A percentile compares a stretch with the other conserved stretches of the same genome.
These are phyloP conservation scores for Beauveria medogensis DNA, from an alignment of 2,329 filamentous ascomycete genomes.

Conservation along the genomic window DNA sequence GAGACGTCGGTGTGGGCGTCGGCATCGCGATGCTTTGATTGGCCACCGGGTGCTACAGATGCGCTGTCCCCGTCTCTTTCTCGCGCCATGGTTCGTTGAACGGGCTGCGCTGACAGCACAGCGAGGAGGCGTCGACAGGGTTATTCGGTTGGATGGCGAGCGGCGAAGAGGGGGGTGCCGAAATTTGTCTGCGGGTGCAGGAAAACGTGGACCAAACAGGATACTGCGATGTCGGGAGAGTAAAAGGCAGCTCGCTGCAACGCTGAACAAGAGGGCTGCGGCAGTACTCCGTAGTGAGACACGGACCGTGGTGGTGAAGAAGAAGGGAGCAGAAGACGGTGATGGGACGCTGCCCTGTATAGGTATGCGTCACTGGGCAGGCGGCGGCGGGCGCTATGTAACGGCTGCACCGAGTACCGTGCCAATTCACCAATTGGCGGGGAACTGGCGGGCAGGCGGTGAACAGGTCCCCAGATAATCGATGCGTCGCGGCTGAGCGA, in stretches of 20 bases:
- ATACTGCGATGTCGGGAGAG: slow-evolving; percentile 1
- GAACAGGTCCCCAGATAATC: background rate
- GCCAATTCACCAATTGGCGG: slow-evolving; percentile 2
- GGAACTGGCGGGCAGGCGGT: background rate
- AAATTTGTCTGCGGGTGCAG: slow-evolving; percentile 1
- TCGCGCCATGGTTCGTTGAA: slow-evolving; percentile 28
- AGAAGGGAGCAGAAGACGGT: background rate
- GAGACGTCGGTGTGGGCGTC: slow-evolving; percentile 25
- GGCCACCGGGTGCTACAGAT: slow-evolving; percentile 33
- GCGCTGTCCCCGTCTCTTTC: slow-evolving; percentile 41
- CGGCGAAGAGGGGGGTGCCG: background rate
- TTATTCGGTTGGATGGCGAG: slow-evolving; percentile 4
- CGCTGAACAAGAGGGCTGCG: background rate
- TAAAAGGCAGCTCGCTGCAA: background rate
- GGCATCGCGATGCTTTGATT: slow-evolving; percentile 44
- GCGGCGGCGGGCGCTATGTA: background rate
- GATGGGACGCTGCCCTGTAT: slow-evolving; percentile 1
- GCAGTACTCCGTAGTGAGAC: background rate
- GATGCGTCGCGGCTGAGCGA: background rate
- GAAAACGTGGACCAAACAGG: slow-evolving; percentile 7
- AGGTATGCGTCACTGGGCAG: background rate
- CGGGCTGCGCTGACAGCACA: slow-evolving; percentile 11
- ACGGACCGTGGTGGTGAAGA: background rate
- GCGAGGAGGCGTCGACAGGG: slow-evolving; percentile 11
- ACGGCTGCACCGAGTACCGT: background rate